Evolutionary conservation across 257 asterid genomes (phyloP).

Genomic region (Cordia subcordata): DNA sequence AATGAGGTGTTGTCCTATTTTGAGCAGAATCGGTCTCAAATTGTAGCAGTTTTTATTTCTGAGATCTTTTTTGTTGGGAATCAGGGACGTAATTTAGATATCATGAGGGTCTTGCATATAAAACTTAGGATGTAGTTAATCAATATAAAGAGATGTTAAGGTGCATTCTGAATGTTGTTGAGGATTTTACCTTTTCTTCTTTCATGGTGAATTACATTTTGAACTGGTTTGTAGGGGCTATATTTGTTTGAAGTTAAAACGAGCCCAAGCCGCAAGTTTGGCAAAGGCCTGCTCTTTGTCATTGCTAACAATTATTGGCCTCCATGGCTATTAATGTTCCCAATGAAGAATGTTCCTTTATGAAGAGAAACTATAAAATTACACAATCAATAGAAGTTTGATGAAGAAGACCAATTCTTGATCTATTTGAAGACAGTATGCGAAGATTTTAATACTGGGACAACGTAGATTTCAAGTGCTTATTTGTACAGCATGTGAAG

Average conservation of each 20-base stretch:
- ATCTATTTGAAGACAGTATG: constrained; percentile 23
- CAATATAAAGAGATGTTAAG: background rate
- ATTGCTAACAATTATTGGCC: constrained; percentile 18
- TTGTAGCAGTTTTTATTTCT: no score
- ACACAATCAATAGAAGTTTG: constrained; percentile 17
- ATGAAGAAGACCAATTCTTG: constrained; percentile 20
- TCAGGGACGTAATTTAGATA: no score
- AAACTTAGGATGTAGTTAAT: no score
- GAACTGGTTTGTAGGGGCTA: constrained; percentile 33
- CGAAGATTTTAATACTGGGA: constrained; percentile 22
- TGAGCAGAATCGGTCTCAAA: no score
- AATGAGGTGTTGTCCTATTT: no score
- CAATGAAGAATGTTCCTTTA: constrained; percentile 18
- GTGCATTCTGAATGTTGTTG: constrained; percentile 10
- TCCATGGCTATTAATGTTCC: constrained; percentile 29
- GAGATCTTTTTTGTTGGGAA: no score
- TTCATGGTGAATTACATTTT: constrained; percentile 21
- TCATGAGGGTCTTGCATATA: no score
- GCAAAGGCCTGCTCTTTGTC: constrained; percentile 20
- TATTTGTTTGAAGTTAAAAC: constrained; percentile 28
- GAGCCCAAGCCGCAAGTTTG: constrained; percentile 31
- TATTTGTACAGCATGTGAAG: constrained; percentile 24
- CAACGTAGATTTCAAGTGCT: constrained; percentile 24
- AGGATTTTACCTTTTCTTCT: constrained; percentile 5
- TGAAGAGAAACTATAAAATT: constrained; percentile 24